These are phyloP conservation scores for Mycocentrospora acerina DNA, from an alignment of 2,329 filamentous ascomycete species.

Conservation along the genomic window DNA sequence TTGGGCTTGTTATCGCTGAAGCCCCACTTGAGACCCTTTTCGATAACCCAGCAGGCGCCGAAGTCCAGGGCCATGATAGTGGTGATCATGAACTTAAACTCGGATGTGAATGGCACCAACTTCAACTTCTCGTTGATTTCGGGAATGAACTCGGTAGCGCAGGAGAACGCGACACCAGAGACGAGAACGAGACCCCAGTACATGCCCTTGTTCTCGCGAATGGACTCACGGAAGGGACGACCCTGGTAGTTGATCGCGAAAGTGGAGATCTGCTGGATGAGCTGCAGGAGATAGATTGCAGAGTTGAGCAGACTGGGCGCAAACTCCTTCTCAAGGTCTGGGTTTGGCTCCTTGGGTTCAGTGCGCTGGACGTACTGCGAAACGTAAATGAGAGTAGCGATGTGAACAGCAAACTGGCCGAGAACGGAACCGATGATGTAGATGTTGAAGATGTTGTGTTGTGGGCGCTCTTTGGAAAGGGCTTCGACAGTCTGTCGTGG, in stretches of 20 bases:
- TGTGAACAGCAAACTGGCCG: conserved; percentile 95
- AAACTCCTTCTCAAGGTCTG: conserved; percentile 95
- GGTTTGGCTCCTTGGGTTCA: conserved; percentile 66
- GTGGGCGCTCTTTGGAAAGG: conserved; percentile 92
- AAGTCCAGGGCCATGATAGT: conserved; percentile 86
- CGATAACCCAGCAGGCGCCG: conserved; percentile 80
- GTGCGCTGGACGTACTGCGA: conserved; percentile 83
- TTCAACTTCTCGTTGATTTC: conserved; percentile 93
- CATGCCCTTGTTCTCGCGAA: conserved; percentile 96
- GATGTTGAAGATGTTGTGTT: conserved; percentile 98
- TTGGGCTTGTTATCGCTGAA: conserved; percentile 94
- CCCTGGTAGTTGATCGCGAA: conserved; percentile 99
- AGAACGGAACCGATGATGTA: conserved; percentile 99
- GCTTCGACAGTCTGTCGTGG: conserved; percentile 74
- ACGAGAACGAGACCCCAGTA: conserved; percentile 94
- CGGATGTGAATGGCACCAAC: conserved; percentile 82
- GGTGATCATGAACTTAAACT: conserved; percentile 89
- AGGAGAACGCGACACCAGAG: conserved; percentile 86
- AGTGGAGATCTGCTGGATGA: conserved; percentile 98
- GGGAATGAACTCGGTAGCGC: conserved; percentile 91
- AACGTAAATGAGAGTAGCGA: conserved; percentile 90
- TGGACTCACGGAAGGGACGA: conserved; percentile 92
- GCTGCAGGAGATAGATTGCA: conserved; percentile 92
- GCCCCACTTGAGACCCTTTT: conserved; percentile 77
- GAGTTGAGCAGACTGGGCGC: conserved; percentile 91